Evolutionary conservation across 2,329 filamentous ascomycete species (phyloP).

Genomic region (Aspergillus pseudoglaucus): DNA sequence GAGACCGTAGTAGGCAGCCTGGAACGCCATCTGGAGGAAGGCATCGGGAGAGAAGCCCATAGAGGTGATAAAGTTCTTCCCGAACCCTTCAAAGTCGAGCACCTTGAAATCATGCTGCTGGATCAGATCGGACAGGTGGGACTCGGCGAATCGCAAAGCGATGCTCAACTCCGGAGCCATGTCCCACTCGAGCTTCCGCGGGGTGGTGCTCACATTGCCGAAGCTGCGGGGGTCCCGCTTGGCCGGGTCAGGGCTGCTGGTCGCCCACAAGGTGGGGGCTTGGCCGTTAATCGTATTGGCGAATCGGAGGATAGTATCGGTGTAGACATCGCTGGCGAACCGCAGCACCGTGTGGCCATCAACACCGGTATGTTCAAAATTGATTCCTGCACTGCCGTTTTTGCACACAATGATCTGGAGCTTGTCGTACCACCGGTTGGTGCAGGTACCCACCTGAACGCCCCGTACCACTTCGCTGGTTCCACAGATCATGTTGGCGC

Average conservation of each 20-base stretch:
- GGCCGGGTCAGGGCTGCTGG: slow-evolving; percentile 80
- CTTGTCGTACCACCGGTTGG: slow-evolving; percentile 98
- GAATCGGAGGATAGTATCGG: slow-evolving; percentile 93
- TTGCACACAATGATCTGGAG: slow-evolving; percentile 98
- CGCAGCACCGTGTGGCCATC: slow-evolving; percentile 95
- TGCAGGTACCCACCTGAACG: slow-evolving; percentile 94
- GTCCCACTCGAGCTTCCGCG: slow-evolving; percentile 96
- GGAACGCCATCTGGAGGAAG: slow-evolving; percentile 98
- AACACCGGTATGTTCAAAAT: slow-evolving; percentile 97
- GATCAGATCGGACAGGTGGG: slow-evolving; percentile 84
- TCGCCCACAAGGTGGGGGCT: slow-evolving; percentile 86
- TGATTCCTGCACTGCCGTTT: slow-evolving; percentile 96
- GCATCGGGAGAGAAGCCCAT: slow-evolving; percentile 97
- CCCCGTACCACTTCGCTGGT: slow-evolving; percentile 87
- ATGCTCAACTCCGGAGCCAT: slow-evolving; percentile 89
- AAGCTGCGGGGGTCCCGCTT: slow-evolving; percentile 89
- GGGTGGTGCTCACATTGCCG: slow-evolving; percentile 85
- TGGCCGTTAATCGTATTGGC: slow-evolving; percentile 92
- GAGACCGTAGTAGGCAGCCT: slow-evolving; percentile 93
- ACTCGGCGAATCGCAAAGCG: slow-evolving; percentile 91
- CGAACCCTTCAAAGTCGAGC: slow-evolving; percentile 80
- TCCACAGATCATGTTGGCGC: slow-evolving; percentile 97
- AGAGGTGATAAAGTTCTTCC: slow-evolving; percentile 95
- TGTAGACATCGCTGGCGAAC: slow-evolving; percentile 94
- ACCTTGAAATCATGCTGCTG: slow-evolving; percentile 95